Evolutionary conservation across 2,329 filamentous ascomycete species (phyloP).

Genomic region (Xylariaceae sp.): DNA sequence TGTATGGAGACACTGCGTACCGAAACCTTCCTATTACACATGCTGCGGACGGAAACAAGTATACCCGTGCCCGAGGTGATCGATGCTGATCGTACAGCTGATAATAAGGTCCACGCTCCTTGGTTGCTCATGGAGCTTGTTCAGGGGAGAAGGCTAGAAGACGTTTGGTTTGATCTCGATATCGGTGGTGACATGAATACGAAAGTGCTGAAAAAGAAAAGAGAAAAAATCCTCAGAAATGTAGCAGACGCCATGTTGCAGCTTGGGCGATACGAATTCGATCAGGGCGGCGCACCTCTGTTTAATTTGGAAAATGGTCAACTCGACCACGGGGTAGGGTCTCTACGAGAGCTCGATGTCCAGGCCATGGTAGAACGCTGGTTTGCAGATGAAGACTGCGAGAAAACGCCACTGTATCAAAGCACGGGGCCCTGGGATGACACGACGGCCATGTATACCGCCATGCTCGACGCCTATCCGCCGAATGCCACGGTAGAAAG

Average conservation of each 20-base stretch:
- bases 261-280: constrained; percentile 31
- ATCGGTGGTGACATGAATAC: not conserved
- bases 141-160: constrained; percentile 29
- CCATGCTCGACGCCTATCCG: constrained; percentile 26
- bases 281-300: constrained; percentile 28
- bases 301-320: constrained; percentile 22
- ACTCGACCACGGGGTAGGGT: constrained; percentile 19
- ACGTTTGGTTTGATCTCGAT: constrained; percentile 32
- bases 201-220: not conserved
- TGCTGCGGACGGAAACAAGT: constrained; percentile 25
- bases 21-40: constrained; percentile 32
- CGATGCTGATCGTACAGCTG: constrained; percentile 27
- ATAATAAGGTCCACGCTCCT: constrained; percentile 16
- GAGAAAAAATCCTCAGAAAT: constrained; percentile 24
- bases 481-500: constrained; percentile 15
- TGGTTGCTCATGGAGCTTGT: constrained; percentile 29
- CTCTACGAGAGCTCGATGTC: constrained; percentile 28
- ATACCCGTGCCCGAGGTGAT: constrained; percentile 34
- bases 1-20: constrained; percentile 28
- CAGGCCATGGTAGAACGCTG: constrained; percentile 35
- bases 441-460: constrained; percentile 26
- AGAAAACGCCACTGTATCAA: constrained; percentile 23
- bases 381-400: constrained; percentile 27
- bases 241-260: constrained; percentile 31
- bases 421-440: constrained; percentile 25